phyloP scores from a whole-genome alignment of 202 grass and related monocot genomes.

The Elaeis oleifera region DNA sequence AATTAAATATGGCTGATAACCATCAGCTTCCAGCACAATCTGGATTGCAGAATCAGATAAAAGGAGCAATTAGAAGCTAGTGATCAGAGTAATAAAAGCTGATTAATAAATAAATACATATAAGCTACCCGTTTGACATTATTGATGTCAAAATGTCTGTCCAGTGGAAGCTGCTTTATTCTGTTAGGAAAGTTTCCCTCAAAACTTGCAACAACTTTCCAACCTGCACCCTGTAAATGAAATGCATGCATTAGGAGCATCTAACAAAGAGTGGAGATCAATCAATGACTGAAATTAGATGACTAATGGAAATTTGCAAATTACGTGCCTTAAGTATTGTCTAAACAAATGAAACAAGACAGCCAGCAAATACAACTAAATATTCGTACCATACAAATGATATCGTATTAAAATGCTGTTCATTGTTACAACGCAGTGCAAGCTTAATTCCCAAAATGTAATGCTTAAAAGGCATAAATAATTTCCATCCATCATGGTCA shows the following conservation, averaged over 20 bases:
- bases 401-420: too few species aligned
- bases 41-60: conserved; percentile 15
- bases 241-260: conserved; percentile 5
- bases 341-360: too few species aligned
- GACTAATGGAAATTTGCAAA: too few species aligned
- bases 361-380: too few species aligned
- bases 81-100: too few species aligned
- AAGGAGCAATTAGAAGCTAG: not conserved
- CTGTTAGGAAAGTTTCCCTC: conserved; percentile 79
- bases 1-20: conserved; percentile 84
- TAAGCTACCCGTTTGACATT: conserved; percentile 84
- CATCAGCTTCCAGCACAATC: conserved; percentile 81
- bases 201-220: conserved; percentile 86
- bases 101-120: conserved; percentile 4
- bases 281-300: not conserved
- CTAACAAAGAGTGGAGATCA: not conserved
- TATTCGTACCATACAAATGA: too few species aligned
- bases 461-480: too few species aligned
- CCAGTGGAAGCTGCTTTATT: conserved; percentile 70
- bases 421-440: too few species aligned
- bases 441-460: too few species aligned
- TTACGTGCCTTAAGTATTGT: too few species aligned
- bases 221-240: conserved; percentile 53
- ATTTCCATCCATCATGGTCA: too few species aligned
- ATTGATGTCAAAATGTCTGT: conserved; percentile 90